Percentiles rank a stretch among this genome's conserved stretches.
These are phyloP conservation scores for Penicillium hesseltinei DNA, from an alignment of 2,329 filamentous ascomycete species.

Conservation along the genomic window DNA sequence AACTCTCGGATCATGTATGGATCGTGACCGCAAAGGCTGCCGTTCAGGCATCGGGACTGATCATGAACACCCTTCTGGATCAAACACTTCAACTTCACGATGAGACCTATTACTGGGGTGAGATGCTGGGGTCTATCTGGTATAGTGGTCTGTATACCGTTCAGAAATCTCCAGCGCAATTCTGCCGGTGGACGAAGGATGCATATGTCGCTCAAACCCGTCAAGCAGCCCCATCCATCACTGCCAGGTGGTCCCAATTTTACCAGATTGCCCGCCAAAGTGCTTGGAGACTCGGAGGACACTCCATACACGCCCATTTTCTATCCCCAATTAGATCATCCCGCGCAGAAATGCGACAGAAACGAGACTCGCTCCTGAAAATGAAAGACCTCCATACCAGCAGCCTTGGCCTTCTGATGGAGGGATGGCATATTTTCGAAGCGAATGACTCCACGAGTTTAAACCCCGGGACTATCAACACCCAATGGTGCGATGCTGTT, in stretches of 20 bases:
- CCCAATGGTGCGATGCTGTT: slow-evolving; percentile 71
- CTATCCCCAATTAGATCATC: slow-evolving; percentile 76
- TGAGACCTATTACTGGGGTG: slow-evolving; percentile 95
- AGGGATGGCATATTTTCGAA: slow-evolving; percentile 74
- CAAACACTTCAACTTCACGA: slow-evolving; percentile 80
- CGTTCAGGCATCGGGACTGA: slow-evolving; percentile 80
- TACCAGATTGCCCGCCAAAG: slow-evolving; percentile 77
- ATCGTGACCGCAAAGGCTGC: slow-evolving; percentile 86
- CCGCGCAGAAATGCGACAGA: slow-evolving; percentile 70
- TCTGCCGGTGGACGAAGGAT: slow-evolving; percentile 74
- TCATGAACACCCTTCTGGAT: slow-evolving; percentile 73
- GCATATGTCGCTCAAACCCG: slow-evolving; percentile 46
- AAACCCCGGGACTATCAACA: slow-evolving; percentile 38
- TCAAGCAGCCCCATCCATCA: slow-evolving; percentile 28
- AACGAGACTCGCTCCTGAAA: slow-evolving; percentile 68
- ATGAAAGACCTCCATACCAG: slow-evolving; percentile 79
- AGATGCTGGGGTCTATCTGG: slow-evolving; percentile 73
- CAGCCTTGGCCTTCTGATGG: slow-evolving; percentile 80
- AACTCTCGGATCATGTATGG: slow-evolving; percentile 84
- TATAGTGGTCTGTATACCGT: slow-evolving; percentile 80
- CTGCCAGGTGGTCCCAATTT: slow-evolving; percentile 59
- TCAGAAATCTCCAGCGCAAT: slow-evolving; percentile 75
- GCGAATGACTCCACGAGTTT: slow-evolving; percentile 56
- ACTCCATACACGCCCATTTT: slow-evolving; percentile 68
- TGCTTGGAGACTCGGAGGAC: slow-evolving; percentile 67